Evolutionary conservation across 495 filamentous ascomycete genomes (phyloP).

Genomic region (Tuber calosporum): DNA sequence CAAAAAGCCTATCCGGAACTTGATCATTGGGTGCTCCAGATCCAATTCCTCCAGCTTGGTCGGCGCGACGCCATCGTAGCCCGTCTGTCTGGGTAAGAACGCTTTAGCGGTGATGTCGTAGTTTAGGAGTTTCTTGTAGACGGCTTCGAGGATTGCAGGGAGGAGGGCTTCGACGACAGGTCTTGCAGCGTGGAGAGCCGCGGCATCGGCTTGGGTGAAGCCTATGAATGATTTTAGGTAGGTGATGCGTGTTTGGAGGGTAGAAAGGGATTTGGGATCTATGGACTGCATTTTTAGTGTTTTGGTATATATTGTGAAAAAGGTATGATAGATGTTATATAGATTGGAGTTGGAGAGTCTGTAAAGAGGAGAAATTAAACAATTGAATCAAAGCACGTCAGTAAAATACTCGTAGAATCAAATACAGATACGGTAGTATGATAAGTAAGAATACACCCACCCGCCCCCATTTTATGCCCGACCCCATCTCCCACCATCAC

Average conservation of each 20-base stretch:
- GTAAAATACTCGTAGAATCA: too few relatives aligned
- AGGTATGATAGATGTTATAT: not conserved
- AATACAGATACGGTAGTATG: not conserved
- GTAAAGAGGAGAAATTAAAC: not conserved
- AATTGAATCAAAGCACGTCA: not conserved
- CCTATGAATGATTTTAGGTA: conserved; percentile 43
- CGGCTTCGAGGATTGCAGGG: conserved; percentile 42
- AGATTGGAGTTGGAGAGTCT: not conserved
- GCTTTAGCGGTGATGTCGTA: conserved; percentile 46
- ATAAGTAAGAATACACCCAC: not conserved
- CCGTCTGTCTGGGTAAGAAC: conserved; percentile 45
- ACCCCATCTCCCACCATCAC: not conserved
- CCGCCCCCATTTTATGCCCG: not conserved
- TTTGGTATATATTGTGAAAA: too few relatives aligned
- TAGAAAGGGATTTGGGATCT: conserved; percentile 33
- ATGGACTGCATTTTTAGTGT: conserved; percentile 43
- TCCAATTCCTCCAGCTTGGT: conserved; percentile 34
- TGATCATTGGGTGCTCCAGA: conserved; percentile 44
- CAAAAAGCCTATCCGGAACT: conserved; percentile 44
- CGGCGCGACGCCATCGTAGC: conserved; percentile 39
- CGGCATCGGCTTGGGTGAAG: conserved; percentile 41
- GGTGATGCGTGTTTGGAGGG: conserved; percentile 37
- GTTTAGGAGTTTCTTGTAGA: conserved; percentile 44
- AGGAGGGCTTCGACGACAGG: conserved; percentile 42
- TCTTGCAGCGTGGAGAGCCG: conserved; percentile 39